These are phyloP conservation scores for Pseudonitzschia multistriata DNA, from an alignment of 108 stramenopile genomes.

Conservation along the genomic window DNA sequence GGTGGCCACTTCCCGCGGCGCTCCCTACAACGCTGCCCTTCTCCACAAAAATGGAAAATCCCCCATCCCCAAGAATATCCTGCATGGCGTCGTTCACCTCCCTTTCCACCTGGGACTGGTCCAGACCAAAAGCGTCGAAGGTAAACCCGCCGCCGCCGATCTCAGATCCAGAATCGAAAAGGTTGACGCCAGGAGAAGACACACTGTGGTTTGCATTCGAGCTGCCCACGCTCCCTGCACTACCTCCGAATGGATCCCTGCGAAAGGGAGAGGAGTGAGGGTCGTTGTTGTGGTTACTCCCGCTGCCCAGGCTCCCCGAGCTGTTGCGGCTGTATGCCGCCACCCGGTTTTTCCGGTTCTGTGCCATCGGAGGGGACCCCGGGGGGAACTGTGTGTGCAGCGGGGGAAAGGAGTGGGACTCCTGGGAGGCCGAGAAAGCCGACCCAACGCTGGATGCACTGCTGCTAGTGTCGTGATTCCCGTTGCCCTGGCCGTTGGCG, in stretches of 20 bases:
- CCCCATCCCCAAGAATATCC: slow-evolving; percentile 48
- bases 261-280: background rate
- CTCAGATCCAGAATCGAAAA: slow-evolving; percentile 27
- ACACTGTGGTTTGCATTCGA: background rate
- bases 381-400: background rate
- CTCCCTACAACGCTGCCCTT: slow-evolving; percentile 14
- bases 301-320: background rate
- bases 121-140: slow-evolving; percentile 74
- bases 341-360: background rate
- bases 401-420: background rate
- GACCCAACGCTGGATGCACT: background rate
- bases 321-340: background rate
- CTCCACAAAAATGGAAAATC: slow-evolving; percentile 39
- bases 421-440: background rate
- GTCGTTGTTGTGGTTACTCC: background rate
- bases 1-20: background rate
- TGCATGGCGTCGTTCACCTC: slow-evolving; percentile 72
- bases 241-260: background rate
- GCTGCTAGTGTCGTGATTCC: no score
- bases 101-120: slow-evolving; percentile 54
- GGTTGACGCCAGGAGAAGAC: slow-evolving; percentile 8
- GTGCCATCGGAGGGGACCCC: background rate
- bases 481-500: no score
- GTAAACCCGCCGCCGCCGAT: slow-evolving; percentile 48
- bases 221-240: background rate